Conservation (phyloP, 495 filamentous ascomycete genomes). For the Neurospora sp. region DNA sequence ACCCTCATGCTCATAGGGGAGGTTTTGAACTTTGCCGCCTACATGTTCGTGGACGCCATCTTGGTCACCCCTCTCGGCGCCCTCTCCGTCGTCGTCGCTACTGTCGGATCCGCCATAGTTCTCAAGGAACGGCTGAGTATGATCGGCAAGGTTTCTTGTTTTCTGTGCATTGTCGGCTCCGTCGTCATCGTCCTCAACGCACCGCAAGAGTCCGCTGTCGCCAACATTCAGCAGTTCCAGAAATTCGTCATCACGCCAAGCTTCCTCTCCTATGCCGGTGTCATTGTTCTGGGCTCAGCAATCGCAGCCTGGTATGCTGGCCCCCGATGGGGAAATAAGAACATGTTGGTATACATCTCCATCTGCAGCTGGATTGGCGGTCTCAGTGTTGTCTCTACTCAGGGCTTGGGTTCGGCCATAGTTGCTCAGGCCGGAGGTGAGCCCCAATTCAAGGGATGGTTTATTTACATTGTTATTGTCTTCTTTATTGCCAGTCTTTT, state of each 20-base stretch:
- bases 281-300: conserved; percentile 63
- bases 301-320: conserved; percentile 75
- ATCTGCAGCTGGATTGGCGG: conserved; percentile 94
- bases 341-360: conserved; percentile 93
- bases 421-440: conserved; percentile 70
- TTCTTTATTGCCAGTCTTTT: conserved; percentile 82
- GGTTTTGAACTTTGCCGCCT: conserved; percentile 95
- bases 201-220: conserved; percentile 72
- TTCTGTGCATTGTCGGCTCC: conserved; percentile 87
- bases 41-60: conserved; percentile 95
- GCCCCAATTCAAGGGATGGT: conserved; percentile 95
- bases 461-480: conserved; percentile 81
- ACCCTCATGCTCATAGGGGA: conserved; percentile 94
- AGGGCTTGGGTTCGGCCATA: conserved; percentile 87
- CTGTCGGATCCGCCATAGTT: conserved; percentile 89
- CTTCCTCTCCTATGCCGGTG: conserved; percentile 75
- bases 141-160: conserved; percentile 92
- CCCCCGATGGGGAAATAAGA: conserved; percentile 88
- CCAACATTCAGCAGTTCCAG: conserved; percentile 89
- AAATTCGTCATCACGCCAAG: conserved; percentile 77
- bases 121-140: conserved; percentile 92
- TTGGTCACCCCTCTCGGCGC: conserved; percentile 91
- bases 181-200: conserved; percentile 93
- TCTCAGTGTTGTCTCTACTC: conserved; percentile 88
- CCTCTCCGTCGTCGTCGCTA: conserved; percentile 89